Evolutionary conservation across 1,284 basidiomycete genomes (phyloP).

Genomic region (Xerocomus cyaneibrunnescens): DNA sequence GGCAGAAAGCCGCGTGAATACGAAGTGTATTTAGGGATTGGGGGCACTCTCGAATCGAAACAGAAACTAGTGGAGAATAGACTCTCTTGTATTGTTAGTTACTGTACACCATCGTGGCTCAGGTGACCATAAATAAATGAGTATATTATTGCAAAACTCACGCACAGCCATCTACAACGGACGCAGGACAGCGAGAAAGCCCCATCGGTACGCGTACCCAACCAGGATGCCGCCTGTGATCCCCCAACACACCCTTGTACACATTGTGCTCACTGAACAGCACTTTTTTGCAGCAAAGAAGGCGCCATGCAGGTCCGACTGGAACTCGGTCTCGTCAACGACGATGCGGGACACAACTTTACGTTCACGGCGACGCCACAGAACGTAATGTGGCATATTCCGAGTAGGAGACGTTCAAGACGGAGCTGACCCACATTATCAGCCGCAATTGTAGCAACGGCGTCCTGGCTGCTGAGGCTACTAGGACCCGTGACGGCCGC

Average conservation of each 20-base stretch:
- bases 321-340: slow-evolving; percentile 63
- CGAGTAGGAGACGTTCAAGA: slow-evolving; percentile 80
- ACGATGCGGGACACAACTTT: slow-evolving; percentile 75
- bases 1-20: no score
- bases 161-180: slow-evolving; percentile 67
- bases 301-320: slow-evolving; percentile 73
- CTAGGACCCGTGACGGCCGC: slow-evolving; percentile 22
- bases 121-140: no score
- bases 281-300: slow-evolving; percentile 80
- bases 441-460: slow-evolving; percentile 57
- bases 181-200: slow-evolving; percentile 63
- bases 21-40: no score
- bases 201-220: slow-evolving; percentile 59
- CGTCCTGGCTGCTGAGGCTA: slow-evolving; percentile 2
- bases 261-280: slow-evolving; percentile 36
- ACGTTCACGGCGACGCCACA: slow-evolving; percentile 66
- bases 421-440: slow-evolving; percentile 71
- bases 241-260: slow-evolving; percentile 18
- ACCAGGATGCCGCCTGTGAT: slow-evolving; percentile 64
- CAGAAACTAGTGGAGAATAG: no score
- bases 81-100: no score
- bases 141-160: no score
- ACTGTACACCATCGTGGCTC: no score
- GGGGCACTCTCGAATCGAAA: no score
- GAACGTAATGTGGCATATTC: slow-evolving; percentile 53